Evolutionary conservation across 768 basidiomycete species (phyloP).

Genomic region (Pleurotus pulmonarius): DNA sequence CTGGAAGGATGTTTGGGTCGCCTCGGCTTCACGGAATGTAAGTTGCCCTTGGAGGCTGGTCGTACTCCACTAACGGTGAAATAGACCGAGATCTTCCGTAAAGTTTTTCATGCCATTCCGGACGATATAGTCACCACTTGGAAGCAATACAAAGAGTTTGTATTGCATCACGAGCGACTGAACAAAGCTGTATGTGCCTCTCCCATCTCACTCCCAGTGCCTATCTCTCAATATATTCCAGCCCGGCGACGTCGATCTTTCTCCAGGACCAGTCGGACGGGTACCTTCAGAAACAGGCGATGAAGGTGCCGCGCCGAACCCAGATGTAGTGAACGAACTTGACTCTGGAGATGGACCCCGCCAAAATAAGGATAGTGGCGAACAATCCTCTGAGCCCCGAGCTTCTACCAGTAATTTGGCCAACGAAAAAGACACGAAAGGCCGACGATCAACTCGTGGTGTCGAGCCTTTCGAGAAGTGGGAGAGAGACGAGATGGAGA

Average conservation of each 20-base stretch:
- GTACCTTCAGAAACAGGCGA: conserved; percentile 59
- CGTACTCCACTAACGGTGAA: conserved; percentile 4
- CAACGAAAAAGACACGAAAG: conserved; percentile 32
- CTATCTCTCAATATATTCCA: conserved; percentile 28
- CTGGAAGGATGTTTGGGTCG: conserved; percentile 89
- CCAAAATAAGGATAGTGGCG: conserved; percentile 27
- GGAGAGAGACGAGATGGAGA: conserved; percentile 91
- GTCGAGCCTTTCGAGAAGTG: conserved; percentile 75
- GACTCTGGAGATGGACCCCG: conserved; percentile 19
- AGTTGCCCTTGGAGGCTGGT: conserved; percentile 22
- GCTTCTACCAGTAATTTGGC: conserved; percentile 13
- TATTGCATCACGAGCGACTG: conserved; percentile 69
- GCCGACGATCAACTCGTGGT: conserved; percentile 39
- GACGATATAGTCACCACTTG: conserved; percentile 93
- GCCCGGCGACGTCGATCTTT: conserved; percentile 23
- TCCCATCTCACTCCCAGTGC: not conserved
- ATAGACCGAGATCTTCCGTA: conserved; percentile 93
- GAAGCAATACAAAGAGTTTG: conserved; percentile 91
- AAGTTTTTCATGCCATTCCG: conserved; percentile 90
- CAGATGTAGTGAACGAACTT: conserved; percentile 22
- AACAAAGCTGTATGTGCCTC: conserved; percentile 56
- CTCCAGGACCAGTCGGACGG: conserved; percentile 45
- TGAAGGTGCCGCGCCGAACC: conserved; percentile 26
- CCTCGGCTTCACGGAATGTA: conserved; percentile 86
- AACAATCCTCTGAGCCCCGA: conserved; percentile 22